Evolutionary conservation across 1,284 basidiomycete genomes (phyloP), one percentile per base, ranked within the genome.

Genomic region (Cutaneotrichosporon spelunceum): DNA sequence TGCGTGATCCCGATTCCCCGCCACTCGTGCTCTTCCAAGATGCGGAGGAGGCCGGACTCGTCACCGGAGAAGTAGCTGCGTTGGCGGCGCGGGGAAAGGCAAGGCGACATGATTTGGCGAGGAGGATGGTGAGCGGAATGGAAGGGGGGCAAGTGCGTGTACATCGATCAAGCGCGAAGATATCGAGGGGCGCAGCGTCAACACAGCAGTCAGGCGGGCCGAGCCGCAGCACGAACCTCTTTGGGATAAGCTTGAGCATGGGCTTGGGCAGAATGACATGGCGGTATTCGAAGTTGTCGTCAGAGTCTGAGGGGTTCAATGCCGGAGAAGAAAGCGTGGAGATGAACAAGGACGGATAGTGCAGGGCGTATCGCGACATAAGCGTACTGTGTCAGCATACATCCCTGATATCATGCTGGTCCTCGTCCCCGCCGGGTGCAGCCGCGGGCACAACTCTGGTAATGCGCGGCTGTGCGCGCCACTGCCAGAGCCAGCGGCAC

Each of bases 1-100:
- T 97, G 94, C 33, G 90, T 92, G 72, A 96, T 96, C 13, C 94
- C 94, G 63, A 98, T 93, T 1, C 90, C 90, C 74, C 94, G 84
- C 94, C 94, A 98, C 79, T 98, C 94, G 47, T 85, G 79, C 76
- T 97, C 94, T 4, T 84, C 81, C 58, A 97, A 81, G 58, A 97
- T 85, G 9, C 93, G 86, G 61, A 97, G 83, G 6, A 89, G 86
- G 7, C 90, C 90, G 30, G 85, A 83, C 66, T 90, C 85, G 69
- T 93, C 88, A 2, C 79, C 78, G 42, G 84, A 81, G 70, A 86
- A 89, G 68, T 80, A 83, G 50, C 81, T 76, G 73, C 7, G n/a
- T 14, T 42, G 23, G 6, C 14, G 24, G 48, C n/a, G 24, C 14
- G 14, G 11, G n/a, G 27, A 19, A 29, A 23, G 50, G 23, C n/a